Evolutionary conservation across 2,329 filamentous ascomycete genomes (phyloP).

Genomic region (Aspergillus sp.): DNA sequence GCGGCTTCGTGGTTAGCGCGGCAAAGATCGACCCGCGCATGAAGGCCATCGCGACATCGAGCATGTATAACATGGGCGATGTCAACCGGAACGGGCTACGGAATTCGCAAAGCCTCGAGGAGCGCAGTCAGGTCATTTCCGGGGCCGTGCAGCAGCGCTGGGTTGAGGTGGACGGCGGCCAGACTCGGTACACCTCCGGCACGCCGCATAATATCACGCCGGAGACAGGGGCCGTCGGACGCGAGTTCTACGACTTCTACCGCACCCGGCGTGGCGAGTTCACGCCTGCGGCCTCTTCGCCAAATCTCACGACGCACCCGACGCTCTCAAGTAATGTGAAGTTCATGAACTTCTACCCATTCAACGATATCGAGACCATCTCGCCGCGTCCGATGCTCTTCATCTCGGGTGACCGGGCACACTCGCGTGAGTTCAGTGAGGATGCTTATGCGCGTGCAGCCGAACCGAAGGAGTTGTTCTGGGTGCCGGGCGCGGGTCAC

Average conservation of each 20-base stretch:
- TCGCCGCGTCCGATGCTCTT: constrained; percentile 16
- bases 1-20: constrained; percentile 21
- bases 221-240: constrained; percentile 10
- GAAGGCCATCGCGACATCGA: constrained; percentile 10
- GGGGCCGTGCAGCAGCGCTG: constrained; percentile 12
- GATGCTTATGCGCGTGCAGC: constrained; percentile 15
- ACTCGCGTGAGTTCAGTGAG: constrained; percentile 16
- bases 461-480: constrained; percentile 30
- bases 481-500: constrained; percentile 24
- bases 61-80: constrained; percentile 10
- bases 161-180: constrained; percentile 9
- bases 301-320: constrained; percentile 20
- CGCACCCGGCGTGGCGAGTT: constrained; percentile 21
- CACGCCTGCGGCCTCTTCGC: constrained; percentile 10
- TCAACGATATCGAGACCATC: constrained; percentile 15
- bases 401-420: constrained; percentile 14
- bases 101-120: constrained; percentile 5
- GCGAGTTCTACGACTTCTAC: constrained; percentile 26
- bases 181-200: constrained; percentile 8
- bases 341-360: constrained; percentile 22
- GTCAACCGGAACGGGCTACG: constrained; percentile 6
- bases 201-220: constrained; percentile 14
- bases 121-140: constrained; percentile 9
- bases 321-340: constrained; percentile 19
- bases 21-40: constrained; percentile 22